Conservation (phyloP, 768 basidiomycete genomes). For the Rhodotorula paludigena region DNA sequence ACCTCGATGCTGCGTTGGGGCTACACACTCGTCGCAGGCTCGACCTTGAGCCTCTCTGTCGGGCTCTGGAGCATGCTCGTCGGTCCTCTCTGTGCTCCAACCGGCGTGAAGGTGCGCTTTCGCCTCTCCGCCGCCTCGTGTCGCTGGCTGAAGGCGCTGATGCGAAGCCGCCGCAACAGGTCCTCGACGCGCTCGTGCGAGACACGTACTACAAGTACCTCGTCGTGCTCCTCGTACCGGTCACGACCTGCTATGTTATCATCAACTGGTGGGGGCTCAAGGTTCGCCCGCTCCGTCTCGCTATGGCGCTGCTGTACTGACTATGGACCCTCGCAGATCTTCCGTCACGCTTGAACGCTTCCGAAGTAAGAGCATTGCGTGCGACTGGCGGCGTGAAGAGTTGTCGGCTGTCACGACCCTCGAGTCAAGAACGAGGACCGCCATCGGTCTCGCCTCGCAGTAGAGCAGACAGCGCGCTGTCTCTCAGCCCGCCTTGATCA, state of each 20-base stretch:
- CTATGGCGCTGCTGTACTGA: no score
- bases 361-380: no score
- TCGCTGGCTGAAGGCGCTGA: no score
- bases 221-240: constrained; percentile 68
- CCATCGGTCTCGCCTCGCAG: no score
- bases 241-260: constrained; percentile 81
- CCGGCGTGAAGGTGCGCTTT: constrained; percentile 1
- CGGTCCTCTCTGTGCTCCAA: constrained; percentile 7
- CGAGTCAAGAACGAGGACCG: constrained; percentile 29
- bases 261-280: constrained; percentile 85
- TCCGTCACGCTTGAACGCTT: constrained; percentile 27
- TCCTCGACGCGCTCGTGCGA: constrained; percentile 59
- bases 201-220: constrained; percentile 93
- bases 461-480: constrained; percentile 97
- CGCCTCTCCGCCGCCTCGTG: background rate
- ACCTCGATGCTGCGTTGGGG: constrained; percentile 23
- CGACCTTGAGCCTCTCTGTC: background rate
- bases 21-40: constrained; percentile 3
- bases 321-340: constrained; percentile 17
- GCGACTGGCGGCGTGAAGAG: no score
- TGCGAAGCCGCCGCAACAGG: constrained; percentile 47
- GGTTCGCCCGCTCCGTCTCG: constrained; percentile 5
- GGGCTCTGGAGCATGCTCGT: constrained; percentile 33
- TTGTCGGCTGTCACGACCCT: no score
- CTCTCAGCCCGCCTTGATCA: constrained; percentile 98